Conservation (phyloP, 1,284 basidiomycete species). For the Cryptococcus maquisensis region DNA sequence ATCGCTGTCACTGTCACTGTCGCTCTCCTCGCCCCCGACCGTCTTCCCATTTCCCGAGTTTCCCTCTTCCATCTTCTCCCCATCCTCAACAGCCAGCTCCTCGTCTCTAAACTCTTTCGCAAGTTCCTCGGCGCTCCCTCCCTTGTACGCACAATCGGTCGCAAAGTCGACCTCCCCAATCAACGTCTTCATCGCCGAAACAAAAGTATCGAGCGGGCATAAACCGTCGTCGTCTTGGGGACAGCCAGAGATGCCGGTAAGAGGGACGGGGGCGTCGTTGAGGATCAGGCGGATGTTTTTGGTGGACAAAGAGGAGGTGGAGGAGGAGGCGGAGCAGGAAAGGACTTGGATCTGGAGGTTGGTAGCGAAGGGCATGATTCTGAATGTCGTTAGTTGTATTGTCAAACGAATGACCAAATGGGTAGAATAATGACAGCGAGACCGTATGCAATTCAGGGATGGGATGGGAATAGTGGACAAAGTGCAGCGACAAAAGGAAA, state of each 20-base stretch:
- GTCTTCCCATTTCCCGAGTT: background rate
- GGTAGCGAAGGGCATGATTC: slow-evolving; percentile 54
- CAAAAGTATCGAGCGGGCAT: slow-evolving; percentile 57
- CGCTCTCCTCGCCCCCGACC: background rate
- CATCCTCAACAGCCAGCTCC: background rate
- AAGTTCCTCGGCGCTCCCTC: background rate
- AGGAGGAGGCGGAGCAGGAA: slow-evolving; percentile 43
- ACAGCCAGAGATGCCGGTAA: slow-evolving; percentile 60
- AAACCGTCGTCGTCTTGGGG: slow-evolving; percentile 54
- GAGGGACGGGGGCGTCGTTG: slow-evolving; percentile 61
- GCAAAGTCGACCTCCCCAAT: slow-evolving; percentile 51
- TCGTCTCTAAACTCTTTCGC: background rate
- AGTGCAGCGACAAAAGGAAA: background rate
- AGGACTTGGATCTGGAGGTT: slow-evolving; percentile 62
- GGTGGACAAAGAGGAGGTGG: background rate
- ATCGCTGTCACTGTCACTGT: background rate
- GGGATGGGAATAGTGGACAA: too few relatives aligned
- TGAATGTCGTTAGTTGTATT: slow-evolving; percentile 8
- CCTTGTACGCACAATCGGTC: slow-evolving; percentile 28
- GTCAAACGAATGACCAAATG: background rate
- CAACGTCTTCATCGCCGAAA: slow-evolving; percentile 53
- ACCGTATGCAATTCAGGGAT: too few relatives aligned
- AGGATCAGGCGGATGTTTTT: slow-evolving; percentile 53
- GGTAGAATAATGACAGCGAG: background rate
- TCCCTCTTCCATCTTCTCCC: background rate